Evolutionary conservation across 495 filamentous ascomycete species (phyloP), one percentile per base, ranked within the genome.

Genomic region (Penicillium cosmopolitanum): DNA sequence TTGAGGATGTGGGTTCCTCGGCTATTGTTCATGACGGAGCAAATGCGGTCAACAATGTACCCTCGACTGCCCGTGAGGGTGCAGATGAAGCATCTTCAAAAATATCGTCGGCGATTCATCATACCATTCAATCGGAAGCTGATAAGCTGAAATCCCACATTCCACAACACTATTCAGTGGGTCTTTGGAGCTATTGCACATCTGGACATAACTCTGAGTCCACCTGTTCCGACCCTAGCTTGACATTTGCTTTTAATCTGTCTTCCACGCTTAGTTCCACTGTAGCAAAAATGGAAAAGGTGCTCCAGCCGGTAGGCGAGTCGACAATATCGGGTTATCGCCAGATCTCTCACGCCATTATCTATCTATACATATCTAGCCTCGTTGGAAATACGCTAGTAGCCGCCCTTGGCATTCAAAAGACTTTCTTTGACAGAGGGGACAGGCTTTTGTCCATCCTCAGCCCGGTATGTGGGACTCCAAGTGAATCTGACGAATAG

Each of bases 161-260:
- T 5, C 53, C 53, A 12, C 13, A 21, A 11, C 46, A 56, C 19
- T 56, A 56, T 15, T 46, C 11, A n/a, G 23, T 56, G 5, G 38
- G 53, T 13, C 53, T 56, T 18, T 47, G 10, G 40, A 13, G 53
- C 25, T 59, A 59, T 53, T 59, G 50, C 19, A 40, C 53, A 53
- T 44, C 23, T 18, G 15, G 53, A 21, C 23, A 53, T 25, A 50
- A 21, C 23, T 25, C 15, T 35, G 28, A 33, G 15, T 43, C 50
- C n/a, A 53, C 35, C 25, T 48, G 36, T 33, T 53, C 50, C 4
- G n/a, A 47, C 10, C 56, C 50, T 21, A 59, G 50, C 28, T 42
- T 44, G 19, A 35, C 15, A 4, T 59, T 59, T 33, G 46, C 50
- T 15, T 59, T 59, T 21, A 33, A 59, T 25, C 36, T 59, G 7